Evolutionary conservation across 73 alveolate genomes (phyloP).

Genomic region (Durusdinium trenchii): DNA sequence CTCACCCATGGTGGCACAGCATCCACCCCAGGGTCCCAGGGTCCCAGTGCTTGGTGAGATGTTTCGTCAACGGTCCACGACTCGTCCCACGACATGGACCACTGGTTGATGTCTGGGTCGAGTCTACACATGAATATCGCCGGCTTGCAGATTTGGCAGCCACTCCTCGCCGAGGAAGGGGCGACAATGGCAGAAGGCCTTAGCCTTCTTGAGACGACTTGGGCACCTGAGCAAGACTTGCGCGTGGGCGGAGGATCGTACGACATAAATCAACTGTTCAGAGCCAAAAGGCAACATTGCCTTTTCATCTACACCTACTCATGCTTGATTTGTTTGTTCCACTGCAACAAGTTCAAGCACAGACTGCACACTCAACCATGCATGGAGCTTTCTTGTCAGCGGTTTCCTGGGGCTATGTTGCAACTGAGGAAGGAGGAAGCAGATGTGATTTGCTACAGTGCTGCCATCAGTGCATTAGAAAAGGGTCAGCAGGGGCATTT

Average conservation of each 20-base stretch:
- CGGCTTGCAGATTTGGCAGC: no score
- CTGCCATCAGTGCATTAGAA: slow-evolving; percentile 22
- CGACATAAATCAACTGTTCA: not conserved
- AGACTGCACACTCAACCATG: not conserved
- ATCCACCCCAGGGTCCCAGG: no score
- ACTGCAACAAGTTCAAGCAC: not conserved
- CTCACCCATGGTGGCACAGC: no score
- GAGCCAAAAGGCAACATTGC: not conserved
- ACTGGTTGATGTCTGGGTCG: no score
- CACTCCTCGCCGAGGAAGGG: not conserved
- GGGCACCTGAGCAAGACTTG: not conserved
- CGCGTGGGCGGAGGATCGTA: not conserved
- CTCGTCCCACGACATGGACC: no score
- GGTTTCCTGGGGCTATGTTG: not conserved
- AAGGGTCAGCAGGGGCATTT: not conserved
- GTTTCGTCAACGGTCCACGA: no score
- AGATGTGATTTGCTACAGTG: slow-evolving; percentile 16
- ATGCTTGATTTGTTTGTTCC: not conserved
- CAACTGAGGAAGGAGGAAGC: not conserved
- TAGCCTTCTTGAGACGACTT: not conserved
- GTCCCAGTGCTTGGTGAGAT: no score
- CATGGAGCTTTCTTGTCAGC: not conserved
- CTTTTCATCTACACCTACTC: not conserved
- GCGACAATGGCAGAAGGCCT: slow-evolving; percentile 15
- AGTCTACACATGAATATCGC: no score